phyloP scores from a whole-genome alignment of 306 rosid species.

The Boehmeria nivea region DNA sequence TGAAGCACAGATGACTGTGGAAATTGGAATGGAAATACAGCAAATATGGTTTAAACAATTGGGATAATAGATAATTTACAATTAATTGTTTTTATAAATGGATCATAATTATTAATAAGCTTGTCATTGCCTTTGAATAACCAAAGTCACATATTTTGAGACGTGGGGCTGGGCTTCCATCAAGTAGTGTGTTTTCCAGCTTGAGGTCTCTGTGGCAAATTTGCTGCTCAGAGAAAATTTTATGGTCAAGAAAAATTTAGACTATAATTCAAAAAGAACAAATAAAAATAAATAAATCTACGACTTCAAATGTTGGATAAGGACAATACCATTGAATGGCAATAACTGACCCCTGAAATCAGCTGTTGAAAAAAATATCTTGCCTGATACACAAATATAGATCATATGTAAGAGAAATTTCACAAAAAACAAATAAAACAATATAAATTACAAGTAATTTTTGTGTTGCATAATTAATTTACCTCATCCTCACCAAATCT shows the following conservation, averaged over 20 bases:
- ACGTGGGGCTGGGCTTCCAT: slow-evolving; percentile 87
- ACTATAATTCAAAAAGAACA: not conserved
- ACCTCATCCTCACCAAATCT: slow-evolving; percentile 99
- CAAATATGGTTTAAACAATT: not conserved
- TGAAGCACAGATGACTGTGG: slow-evolving; percentile 91
- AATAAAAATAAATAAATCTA: not conserved
- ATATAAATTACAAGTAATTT: too few relatives aligned
- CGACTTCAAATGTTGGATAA: slow-evolving; percentile 5
- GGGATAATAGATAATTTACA: too few relatives aligned
- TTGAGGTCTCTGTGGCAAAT: slow-evolving; percentile 98
- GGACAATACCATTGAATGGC: slow-evolving; percentile 78
- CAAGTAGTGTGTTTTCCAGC: slow-evolving; percentile 94
- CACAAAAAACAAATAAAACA: not conserved
- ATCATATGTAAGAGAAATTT: too few relatives aligned
- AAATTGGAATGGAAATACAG: too few relatives aligned
- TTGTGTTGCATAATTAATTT: slow-evolving; percentile 1
- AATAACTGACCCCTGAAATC: slow-evolving; percentile 96
- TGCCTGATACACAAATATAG: too few relatives aligned
- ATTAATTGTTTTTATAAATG: too few relatives aligned
- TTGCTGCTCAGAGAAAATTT: too few relatives aligned
- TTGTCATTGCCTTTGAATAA: slow-evolving; percentile 71
- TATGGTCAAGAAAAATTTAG: slow-evolving; percentile 2
- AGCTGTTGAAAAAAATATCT: slow-evolving; percentile 86
- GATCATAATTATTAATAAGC: not conserved
- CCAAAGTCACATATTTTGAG: slow-evolving; percentile 97